Evolutionary conservation across 768 basidiomycete genomes (phyloP).

Genomic region (Favolaschia claudopus): DNA sequence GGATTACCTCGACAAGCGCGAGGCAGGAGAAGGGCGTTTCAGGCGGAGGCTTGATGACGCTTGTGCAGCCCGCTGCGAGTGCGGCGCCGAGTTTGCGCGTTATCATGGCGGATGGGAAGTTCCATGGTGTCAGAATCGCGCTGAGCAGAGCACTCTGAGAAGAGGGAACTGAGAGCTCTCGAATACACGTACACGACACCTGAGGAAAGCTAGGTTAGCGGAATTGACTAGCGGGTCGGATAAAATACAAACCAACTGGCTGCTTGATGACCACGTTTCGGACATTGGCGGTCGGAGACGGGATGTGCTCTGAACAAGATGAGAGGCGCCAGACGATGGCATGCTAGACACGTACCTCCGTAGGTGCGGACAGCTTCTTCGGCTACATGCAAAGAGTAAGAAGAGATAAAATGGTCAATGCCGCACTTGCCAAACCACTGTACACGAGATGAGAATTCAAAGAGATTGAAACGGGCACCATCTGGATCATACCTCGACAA

Average conservation of each 20-base stretch:
- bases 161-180: background rate
- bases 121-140: constrained; percentile 86
- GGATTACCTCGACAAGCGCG: constrained; percentile 83
- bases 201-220: constrained; percentile 12
- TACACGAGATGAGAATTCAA: background rate
- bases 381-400: constrained; percentile 52
- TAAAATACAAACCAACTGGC: constrained; percentile 69
- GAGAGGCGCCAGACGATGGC: background rate
- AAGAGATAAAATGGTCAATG: background rate
- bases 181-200: constrained; percentile 48
- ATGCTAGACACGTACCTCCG: constrained; percentile 64
- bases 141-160: constrained; percentile 45
- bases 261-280: constrained; percentile 95
- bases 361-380: constrained; percentile 93
- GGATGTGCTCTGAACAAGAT: constrained; percentile 72
- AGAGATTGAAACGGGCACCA: background rate
- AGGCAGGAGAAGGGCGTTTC: constrained; percentile 95
- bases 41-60: constrained; percentile 92
- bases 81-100: constrained; percentile 90
- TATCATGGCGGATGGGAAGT: constrained; percentile 96
- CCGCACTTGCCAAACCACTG: constrained; percentile 89
- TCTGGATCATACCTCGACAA: constrained; percentile 67
- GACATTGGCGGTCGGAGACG: constrained; percentile 69
- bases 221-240: background rate
- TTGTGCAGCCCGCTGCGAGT: constrained; percentile 95